Percentiles rank a stretch among this genome's conserved stretches.
These are phyloP conservation scores for Novymonas esmeraldas DNA, from an alignment of 208 protist species.

Conservation along the genomic window DNA sequence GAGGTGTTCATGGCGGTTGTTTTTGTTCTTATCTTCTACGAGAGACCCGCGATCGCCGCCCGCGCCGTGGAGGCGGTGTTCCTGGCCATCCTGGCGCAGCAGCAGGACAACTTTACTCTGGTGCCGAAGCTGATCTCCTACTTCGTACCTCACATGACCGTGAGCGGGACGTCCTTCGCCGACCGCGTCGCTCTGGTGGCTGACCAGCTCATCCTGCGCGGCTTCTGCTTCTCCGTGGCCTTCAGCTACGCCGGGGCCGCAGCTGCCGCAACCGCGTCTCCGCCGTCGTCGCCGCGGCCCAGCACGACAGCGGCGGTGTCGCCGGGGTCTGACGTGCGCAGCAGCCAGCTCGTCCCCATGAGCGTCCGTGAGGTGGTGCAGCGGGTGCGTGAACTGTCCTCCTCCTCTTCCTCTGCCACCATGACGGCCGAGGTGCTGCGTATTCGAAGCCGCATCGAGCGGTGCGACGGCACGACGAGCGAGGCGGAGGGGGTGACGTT, in stretches of 20 bases:
- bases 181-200: constrained; percentile 24
- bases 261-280: background rate
- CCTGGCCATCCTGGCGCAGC: constrained; percentile 11
- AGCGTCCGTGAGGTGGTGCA: constrained; percentile 21
- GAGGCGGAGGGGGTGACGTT: constrained; percentile 14
- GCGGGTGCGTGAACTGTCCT: background rate
- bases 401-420: background rate
- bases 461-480: constrained; percentile 9
- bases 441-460: constrained; percentile 23
- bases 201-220: constrained; percentile 20
- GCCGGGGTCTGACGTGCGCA: background rate
- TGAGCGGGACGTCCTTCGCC: background rate
- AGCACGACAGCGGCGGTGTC: too few species aligned
- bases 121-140: constrained; percentile 25
- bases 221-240: constrained; percentile 18
- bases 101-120: constrained; percentile 20
- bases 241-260: constrained; percentile 6
- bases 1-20: constrained; percentile 26
- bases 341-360: constrained; percentile 10
- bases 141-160: constrained; percentile 24
- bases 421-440: constrained; percentile 9
- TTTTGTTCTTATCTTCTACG: constrained; percentile 34
- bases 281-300: too few species aligned
- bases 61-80: constrained; percentile 39
- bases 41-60: constrained; percentile 17